Evolutionary conservation across 1,284 basidiomycete genomes (phyloP), one percentile per base, ranked within the genome.

Genomic region (Cystobasidium pallidum): DNA sequence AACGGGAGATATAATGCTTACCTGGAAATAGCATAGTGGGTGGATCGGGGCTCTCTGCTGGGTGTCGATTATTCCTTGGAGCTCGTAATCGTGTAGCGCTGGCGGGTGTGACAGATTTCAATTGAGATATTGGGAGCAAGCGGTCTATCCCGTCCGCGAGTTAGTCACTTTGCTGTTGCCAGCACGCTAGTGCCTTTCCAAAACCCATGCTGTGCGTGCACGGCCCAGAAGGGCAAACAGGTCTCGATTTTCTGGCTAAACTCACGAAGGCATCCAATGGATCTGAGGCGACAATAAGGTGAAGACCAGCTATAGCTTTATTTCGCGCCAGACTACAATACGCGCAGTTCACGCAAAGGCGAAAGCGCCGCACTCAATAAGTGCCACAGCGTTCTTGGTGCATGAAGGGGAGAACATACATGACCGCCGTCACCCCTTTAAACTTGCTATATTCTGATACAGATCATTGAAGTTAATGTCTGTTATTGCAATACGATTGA

Each of bases 381-480:
- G 47, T 51, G 47, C 47, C 47, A 51, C 47, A 51, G 47, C 47
- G 47, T 19, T 51, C 47, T 51, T 51, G 47, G 47, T 51, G 47
- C 8, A 51, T 51, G 47, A 51, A 51, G 47, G 47, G 47, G 47
- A 51, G 47, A 51, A 51, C 47, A 51, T 51, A 51, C 47, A 51
- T 51, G 47, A 51, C 19, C 19, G 19, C 47, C 47, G 47, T 51
- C 47, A 51, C 47, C 47, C 47, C 47, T 51, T 51, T 51, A 51
- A n/a, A 51, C 47, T 51, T 51, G 47, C 47, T 51, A 51, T 51
- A 51, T 51, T 51, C 47, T 51, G 47, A 51, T 51, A 51, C 47
- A 51, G 47, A 51, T 51, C 47, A 51, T 51, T 51, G 47, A 24
- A 51, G 47, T 51, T 51, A 51, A 51, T 51, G 47, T 51, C 7